Conservation (phyloP, 2,329 filamentous ascomycete genomes). For the Verticillium nubilum region DNA sequence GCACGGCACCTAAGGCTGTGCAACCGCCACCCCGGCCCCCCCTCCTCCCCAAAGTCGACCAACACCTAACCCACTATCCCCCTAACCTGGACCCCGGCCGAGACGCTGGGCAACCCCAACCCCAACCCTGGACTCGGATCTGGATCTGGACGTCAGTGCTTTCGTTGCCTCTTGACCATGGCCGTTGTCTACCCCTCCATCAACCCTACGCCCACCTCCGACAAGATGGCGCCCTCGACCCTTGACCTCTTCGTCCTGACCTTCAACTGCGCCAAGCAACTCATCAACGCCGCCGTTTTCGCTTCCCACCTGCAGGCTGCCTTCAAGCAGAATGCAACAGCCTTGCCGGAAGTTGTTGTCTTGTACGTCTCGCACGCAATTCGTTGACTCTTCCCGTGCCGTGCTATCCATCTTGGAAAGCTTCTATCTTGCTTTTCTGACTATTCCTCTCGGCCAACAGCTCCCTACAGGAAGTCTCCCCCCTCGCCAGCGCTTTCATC, state of each 20-base stretch:
- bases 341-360: constrained; percentile 49
- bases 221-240: constrained; percentile 34
- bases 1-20: neutral
- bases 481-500: constrained; percentile 77
- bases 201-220: neutral
- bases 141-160: neutral
- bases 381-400: neutral
- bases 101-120: neutral
- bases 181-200: constrained; percentile 8
- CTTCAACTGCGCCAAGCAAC: constrained; percentile 78
- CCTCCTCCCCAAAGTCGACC: too few relatives aligned
- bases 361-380: constrained; percentile 46
- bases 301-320: constrained; percentile 61
- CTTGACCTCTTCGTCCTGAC: constrained; percentile 75
- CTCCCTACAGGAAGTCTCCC: constrained; percentile 88
- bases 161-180: constrained; percentile 2
- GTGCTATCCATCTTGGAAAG: neutral
- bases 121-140: neutral
- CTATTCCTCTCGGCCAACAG: constrained; percentile 22
- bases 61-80: neutral
- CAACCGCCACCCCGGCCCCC: neutral
- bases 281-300: constrained; percentile 66
- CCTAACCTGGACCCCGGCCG: neutral
- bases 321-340: constrained; percentile 42
- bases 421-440: neutral